Percentiles rank a stretch among this genome's conserved stretches.
These are phyloP conservation scores for Pseudodiploospora longispora DNA, from an alignment of 2,329 filamentous ascomycete species.

Conservation along the genomic window DNA sequence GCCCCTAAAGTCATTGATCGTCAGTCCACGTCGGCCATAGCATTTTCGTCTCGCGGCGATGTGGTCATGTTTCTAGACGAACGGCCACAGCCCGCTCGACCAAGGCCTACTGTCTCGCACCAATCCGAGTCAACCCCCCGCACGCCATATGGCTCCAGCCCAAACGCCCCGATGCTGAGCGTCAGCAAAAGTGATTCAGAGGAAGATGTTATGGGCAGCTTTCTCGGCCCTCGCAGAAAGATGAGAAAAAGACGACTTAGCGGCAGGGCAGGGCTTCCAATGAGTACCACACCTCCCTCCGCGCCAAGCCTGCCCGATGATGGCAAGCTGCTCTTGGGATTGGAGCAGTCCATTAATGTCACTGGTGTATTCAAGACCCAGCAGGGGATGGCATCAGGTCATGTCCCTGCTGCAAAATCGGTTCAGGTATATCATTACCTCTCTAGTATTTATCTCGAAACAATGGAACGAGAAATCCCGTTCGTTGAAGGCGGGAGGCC, in stretches of 20 bases:
- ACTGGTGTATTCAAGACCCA: constrained; percentile 51
- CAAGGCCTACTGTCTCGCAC: constrained; percentile 31
- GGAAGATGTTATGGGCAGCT: constrained; percentile 54
- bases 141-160: constrained; percentile 40
- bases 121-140: constrained; percentile 27
- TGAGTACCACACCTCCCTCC: constrained; percentile 50
- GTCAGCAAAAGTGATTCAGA: constrained; percentile 57
- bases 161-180: constrained; percentile 42
- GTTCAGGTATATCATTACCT: constrained; percentile 48
- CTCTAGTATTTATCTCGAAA: constrained; percentile 47
- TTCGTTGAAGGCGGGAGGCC: constrained; percentile 25
- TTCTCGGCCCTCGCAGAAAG: constrained; percentile 41
- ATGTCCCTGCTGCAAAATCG: constrained; percentile 43
- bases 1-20: constrained; percentile 56
- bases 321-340: constrained; percentile 35
- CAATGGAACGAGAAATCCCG: constrained; percentile 42
- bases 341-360: constrained; percentile 51
- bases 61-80: constrained; percentile 56
- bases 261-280: constrained; percentile 31
- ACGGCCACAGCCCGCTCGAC: constrained; percentile 34
- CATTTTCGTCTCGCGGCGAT: constrained; percentile 53
- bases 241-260: constrained; percentile 35
- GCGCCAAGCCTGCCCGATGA: constrained; percentile 23
- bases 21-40: constrained; percentile 51
- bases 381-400: constrained; percentile 56